Evolutionary conservation across 75 land plant genomes (phyloP), one percentile per base, ranked within the genome.

Genomic region (Selaginella moellendorffii): DNA sequence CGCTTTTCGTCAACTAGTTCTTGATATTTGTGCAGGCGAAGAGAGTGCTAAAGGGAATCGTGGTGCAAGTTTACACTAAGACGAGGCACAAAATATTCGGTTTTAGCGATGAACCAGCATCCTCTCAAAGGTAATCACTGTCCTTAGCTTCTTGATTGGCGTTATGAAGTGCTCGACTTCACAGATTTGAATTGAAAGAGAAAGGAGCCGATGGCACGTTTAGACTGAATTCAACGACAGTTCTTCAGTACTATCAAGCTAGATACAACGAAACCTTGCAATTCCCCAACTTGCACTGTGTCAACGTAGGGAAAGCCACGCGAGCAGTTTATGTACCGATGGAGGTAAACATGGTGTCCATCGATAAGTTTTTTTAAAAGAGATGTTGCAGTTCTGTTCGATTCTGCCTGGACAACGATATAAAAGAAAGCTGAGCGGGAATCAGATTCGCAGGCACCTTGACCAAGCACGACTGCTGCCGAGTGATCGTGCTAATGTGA

Each of bases 401-500:
- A 80, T 90, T n/a, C 62, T 90, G 0, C 61, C 79, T 26, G 82
- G 83, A 0, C 97, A 87, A 64, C 69, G 85, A 10, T 90, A 90
- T 69, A 90, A 76, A 29, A 87, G 82, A 69, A 51, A 80, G 22
- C 68, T 87, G 30, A 75, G 81, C 26, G 18, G 69, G 9, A 63
- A 27, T 26, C 97, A 90, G 59, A 68, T 81, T 61, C 65, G 79
- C 23, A 63, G 73, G 0, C 74, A 83, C 54, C 80, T 81, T 8
- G 88, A 84, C 29, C 79, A 81, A 54, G 82, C 93, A 52, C 74
- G 87, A 63, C 93, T 84, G 52, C 75, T 79, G 24, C 93, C 97
- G 53, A 71, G 71, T 24, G 88, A 90, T 20, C 67, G 77, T 46
- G 74, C 65, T 24, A 52, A 46, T 5, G 63, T 64, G 42, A 24